Evolutionary conservation across 106 monocot genomes (phyloP).

Genomic region (Acorus calamus): DNA sequence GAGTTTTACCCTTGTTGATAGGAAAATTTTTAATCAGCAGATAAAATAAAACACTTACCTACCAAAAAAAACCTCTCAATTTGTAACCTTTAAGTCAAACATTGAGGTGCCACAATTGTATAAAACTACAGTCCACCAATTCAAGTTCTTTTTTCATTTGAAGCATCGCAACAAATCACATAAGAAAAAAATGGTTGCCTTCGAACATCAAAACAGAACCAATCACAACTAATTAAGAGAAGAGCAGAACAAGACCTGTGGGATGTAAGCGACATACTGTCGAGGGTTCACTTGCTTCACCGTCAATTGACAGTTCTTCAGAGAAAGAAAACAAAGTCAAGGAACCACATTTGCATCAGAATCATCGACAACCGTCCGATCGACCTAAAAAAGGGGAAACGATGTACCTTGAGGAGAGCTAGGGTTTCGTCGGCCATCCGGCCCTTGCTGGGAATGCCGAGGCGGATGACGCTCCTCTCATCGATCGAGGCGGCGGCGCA

Average conservation of each 20-base stretch:
- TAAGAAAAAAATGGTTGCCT: not conserved
- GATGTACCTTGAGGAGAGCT: conserved; percentile 57
- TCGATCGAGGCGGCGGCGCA: no score
- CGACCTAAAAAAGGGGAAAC: not conserved
- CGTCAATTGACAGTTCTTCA: conserved; percentile 73
- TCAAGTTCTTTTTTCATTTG: no score
- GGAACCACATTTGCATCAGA: not conserved
- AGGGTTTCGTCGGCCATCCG: conserved; percentile 93
- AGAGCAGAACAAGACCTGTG: conserved; percentile 41
- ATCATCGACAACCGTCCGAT: not conserved
- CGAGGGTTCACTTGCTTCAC: conserved; percentile 85
- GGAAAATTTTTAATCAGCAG: no score
- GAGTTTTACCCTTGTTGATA: no score
- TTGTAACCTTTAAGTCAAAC: no score
- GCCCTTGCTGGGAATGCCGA: conserved; percentile 95
- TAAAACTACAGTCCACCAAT: no score
- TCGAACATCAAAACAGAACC: not conserved
- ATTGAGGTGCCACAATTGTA: no score
- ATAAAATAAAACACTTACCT: no score
- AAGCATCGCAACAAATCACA: not conserved
- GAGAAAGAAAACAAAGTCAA: conserved; percentile 5
- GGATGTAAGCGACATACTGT: conserved; percentile 87
- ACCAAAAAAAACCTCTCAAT: no score
- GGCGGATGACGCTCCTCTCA: conserved; percentile 51
- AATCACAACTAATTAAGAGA: not conserved